Evolutionary conservation across 169 alveolate genomes (phyloP).

Genomic region (Plasmodium reichenowi): DNA sequence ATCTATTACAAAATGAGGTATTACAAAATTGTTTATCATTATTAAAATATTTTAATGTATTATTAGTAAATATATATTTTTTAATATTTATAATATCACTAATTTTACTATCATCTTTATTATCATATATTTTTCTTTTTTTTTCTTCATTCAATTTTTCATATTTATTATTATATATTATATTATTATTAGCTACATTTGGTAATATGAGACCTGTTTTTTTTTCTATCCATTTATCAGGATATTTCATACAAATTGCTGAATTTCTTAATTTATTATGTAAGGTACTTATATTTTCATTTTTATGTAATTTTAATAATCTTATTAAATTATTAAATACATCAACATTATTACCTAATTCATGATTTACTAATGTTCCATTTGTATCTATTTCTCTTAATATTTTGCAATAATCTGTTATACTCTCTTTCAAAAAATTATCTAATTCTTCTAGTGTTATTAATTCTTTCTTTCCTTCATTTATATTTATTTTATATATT

Average conservation of each 20-base stretch:
- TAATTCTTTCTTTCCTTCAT: constrained; percentile 1
- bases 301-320: constrained; percentile 9
- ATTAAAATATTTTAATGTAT: neutral
- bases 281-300: neutral
- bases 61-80: constrained; percentile 8
- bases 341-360: constrained; percentile 24
- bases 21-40: constrained; percentile 25
- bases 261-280: constrained; percentile 30
- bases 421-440: neutral
- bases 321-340: constrained; percentile 30
- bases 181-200: neutral
- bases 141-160: constrained; percentile 13
- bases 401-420: constrained; percentile 23
- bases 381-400: constrained; percentile 34
- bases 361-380: constrained; percentile 34
- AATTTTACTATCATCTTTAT: constrained; percentile 15
- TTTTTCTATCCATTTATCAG: constrained; percentile 32
- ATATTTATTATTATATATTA: neutral
- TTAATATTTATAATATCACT: neutral
- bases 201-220: constrained; percentile 47
- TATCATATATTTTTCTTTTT: neutral
- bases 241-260: constrained; percentile 63
- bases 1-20: constrained; percentile 26
- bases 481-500: constrained; percentile 12
- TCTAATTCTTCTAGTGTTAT: constrained; percentile 13